phyloP scores from a whole-genome alignment of 345 rosid genomes.

The Ceriops zippeliana region DNA sequence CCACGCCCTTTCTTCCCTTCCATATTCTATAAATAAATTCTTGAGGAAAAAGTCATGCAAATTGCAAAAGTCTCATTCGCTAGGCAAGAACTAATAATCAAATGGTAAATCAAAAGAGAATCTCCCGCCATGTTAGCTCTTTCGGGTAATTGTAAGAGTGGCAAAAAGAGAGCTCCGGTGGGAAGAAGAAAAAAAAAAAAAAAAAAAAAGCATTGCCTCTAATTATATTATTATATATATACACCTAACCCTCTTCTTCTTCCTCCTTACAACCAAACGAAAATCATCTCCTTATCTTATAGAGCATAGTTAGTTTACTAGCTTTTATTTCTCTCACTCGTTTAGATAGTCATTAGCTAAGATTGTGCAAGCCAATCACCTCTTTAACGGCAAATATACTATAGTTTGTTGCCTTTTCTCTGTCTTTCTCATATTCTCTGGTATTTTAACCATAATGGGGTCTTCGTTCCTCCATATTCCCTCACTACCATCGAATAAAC shows the following conservation, averaged over 20 bases:
- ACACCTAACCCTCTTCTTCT: slow-evolving; percentile 39
- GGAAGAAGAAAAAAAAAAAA: neutral
- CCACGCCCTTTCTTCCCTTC: slow-evolving; percentile 11
- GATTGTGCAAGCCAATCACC: slow-evolving; percentile 38
- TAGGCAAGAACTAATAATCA: slow-evolving; percentile 25
- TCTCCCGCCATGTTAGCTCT: slow-evolving; percentile 16
- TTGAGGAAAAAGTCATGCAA: neutral
- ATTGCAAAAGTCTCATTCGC: neutral
- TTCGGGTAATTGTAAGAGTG: slow-evolving; percentile 15
- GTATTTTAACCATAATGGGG: slow-evolving; percentile 53
- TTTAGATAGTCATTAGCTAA: slow-evolving; percentile 33
- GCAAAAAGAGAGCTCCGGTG: slow-evolving; percentile 42
- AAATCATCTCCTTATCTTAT: slow-evolving; percentile 34
- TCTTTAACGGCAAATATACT: slow-evolving; percentile 38
- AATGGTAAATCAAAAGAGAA: slow-evolving; percentile 23
- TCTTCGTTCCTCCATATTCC: slow-evolving; percentile 61
- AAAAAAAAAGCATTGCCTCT: neutral
- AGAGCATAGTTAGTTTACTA: slow-evolving; percentile 49
- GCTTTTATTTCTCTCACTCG: slow-evolving; percentile 12
- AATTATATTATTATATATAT: neutral
- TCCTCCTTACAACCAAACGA: slow-evolving; percentile 43
- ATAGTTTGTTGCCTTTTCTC: slow-evolving; percentile 18
- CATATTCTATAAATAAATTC: neutral
- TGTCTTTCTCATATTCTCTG: slow-evolving; percentile 25
- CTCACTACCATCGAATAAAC: slow-evolving; percentile 33